These are phyloP conservation scores for Colletotrichum lini DNA, from an alignment of 2,329 filamentous ascomycete species.

Conservation along the genomic window DNA sequence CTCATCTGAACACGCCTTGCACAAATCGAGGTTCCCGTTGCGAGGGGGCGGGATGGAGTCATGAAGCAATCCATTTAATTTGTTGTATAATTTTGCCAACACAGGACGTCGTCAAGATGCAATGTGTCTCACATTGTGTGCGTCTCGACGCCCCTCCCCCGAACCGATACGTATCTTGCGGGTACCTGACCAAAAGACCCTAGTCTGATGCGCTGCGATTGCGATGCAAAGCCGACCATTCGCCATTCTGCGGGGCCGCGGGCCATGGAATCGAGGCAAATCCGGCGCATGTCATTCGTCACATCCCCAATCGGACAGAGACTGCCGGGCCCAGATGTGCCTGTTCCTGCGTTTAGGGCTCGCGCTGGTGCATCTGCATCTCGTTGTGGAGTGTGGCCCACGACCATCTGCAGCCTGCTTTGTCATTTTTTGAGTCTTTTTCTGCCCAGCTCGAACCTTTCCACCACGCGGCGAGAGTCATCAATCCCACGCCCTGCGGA, in stretches of 20 bases:
- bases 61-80: too few species aligned
- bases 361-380: slow-evolving; percentile 33
- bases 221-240: slow-evolving; percentile 32
- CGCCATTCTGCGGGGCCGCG: slow-evolving; percentile 30
- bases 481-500: slow-evolving; percentile 24
- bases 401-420: slow-evolving; percentile 27
- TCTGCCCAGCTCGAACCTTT: slow-evolving; percentile 21
- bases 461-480: slow-evolving; percentile 20
- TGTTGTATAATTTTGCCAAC: background rate
- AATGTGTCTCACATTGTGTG: background rate
- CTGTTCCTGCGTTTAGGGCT: slow-evolving; percentile 43
- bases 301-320: slow-evolving; percentile 34
- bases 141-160: background rate
- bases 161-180: slow-evolving; percentile 18
- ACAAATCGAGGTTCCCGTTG: slow-evolving; percentile 17
- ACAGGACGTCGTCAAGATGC: background rate
- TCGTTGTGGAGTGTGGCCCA: slow-evolving; percentile 17
- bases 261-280: slow-evolving; percentile 16
- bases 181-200: slow-evolving; percentile 29
- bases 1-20: background rate
- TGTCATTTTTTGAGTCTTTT: slow-evolving; percentile 37
- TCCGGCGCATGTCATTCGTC: slow-evolving; percentile 39
- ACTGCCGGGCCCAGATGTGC: slow-evolving; percentile 32
- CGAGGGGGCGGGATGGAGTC: slow-evolving; percentile 17
- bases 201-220: slow-evolving; percentile 30